A percentile compares a stretch with the other conserved stretches of the same genome.
These are phyloP conservation scores for Megacollybia marginata DNA, from an alignment of 768 basidiomycete species.

Conservation along the genomic window DNA sequence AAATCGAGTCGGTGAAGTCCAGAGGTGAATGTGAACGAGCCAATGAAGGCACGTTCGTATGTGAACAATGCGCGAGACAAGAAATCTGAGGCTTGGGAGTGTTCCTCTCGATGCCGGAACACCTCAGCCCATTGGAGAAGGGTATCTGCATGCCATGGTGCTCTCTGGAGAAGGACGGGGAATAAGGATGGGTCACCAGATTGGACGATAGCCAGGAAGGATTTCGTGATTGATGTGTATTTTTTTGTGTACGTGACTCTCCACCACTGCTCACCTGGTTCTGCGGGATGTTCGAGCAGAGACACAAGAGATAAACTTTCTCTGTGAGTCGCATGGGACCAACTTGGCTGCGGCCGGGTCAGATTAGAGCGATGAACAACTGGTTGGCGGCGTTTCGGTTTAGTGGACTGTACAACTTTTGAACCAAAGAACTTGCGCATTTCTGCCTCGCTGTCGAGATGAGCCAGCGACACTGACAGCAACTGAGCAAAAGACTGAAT, in stretches of 20 bases:
- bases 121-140: conserved; percentile 82
- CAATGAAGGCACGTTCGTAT: conserved; percentile 85
- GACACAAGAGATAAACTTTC: conserved; percentile 67
- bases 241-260: conserved; percentile 80
- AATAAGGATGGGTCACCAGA: conserved; percentile 81
- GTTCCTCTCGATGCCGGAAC: conserved; percentile 82
- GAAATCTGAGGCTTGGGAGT: conserved; percentile 77
- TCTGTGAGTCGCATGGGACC: conserved; percentile 64
- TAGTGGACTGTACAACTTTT: conserved; percentile 55
- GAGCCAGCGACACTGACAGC: conserved; percentile 69
- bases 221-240: conserved; percentile 75
- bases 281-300: conserved; percentile 36
- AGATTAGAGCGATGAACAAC: conserved; percentile 57
- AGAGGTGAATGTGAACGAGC: conserved; percentile 76
- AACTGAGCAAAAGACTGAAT: conserved; percentile 41
- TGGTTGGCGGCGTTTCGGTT: conserved; percentile 30
- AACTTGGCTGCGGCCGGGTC: conserved; percentile 66
- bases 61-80: conserved; percentile 92
- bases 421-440: conserved; percentile 92
- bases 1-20: conserved; percentile 86
- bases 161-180: conserved; percentile 62
- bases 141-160: conserved; percentile 93
- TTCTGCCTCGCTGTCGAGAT: conserved; percentile 86
- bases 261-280: conserved; percentile 73
- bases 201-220: conserved; percentile 75